These are phyloP conservation scores for Hanseniaspora lachancei DNA, from an alignment of 805 yeast genomes.

Conservation along the genomic window DNA sequence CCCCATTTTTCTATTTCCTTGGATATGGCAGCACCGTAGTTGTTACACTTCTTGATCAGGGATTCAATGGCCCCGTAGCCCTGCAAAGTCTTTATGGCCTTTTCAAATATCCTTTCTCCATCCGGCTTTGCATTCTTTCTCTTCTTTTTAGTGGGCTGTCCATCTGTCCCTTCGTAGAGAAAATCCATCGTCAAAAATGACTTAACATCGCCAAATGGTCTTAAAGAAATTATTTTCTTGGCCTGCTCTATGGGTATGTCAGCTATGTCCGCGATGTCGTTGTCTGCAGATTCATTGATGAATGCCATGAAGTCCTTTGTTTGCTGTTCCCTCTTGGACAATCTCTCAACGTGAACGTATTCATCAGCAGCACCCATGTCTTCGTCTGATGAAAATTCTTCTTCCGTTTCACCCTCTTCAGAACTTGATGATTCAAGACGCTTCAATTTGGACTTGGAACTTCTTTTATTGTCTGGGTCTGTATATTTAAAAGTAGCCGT, in stretches of 20 bases:
- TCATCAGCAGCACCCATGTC: constrained; percentile 17
- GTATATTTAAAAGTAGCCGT: background rate
- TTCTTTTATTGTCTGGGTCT: background rate
- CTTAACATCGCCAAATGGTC: constrained; percentile 57
- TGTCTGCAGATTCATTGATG: constrained; percentile 59
- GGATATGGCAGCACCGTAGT: constrained; percentile 58
- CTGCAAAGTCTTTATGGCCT: constrained; percentile 52
- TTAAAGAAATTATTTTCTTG: constrained; percentile 41
- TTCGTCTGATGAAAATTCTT: constrained; percentile 34
- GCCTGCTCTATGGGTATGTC: constrained; percentile 58
- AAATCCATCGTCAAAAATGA: constrained; percentile 49
- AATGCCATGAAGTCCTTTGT: constrained; percentile 61
- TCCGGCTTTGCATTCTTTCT: constrained; percentile 36
- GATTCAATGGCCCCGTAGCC: constrained; percentile 94
- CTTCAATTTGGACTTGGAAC: constrained; percentile 1
- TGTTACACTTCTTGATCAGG: constrained; percentile 70
- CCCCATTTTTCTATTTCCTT: constrained; percentile 78
- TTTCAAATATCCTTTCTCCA: constrained; percentile 65
- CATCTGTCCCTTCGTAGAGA: constrained; percentile 24
- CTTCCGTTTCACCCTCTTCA: constrained; percentile 25
- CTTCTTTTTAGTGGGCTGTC: constrained; percentile 20
- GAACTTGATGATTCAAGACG: constrained; percentile 10
- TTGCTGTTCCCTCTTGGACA: constrained; percentile 29
- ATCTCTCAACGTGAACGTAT: constrained; percentile 19
- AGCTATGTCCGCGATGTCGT: constrained; percentile 71